Base-by-base conservation (phyloP, 257 asterid genomes). In the Thymus quinquecostatus region DNA sequence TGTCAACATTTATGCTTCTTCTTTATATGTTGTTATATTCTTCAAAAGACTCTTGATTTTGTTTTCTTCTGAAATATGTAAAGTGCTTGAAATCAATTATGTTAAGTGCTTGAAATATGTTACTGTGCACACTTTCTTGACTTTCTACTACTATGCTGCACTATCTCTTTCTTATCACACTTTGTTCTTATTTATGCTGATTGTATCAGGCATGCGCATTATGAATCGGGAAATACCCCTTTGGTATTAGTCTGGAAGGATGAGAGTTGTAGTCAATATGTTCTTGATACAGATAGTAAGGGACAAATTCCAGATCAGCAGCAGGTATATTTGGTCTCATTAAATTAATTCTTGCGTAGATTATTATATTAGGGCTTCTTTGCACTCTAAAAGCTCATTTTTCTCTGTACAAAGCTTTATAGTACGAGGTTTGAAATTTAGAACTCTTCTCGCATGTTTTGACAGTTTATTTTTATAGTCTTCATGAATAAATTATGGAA, bases 241-340 rank as follows among this genome's bases (percentile, higher is more conserved):
- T 73, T 92, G 73, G 86, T 86, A 65, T 83, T 95, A 74, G 92
- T 95, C 50, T 95, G 99, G 99, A 95, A 95, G 84, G 98, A 95
- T 77, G 92, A 81, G 67, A 85, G 73, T 56, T 95, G 98, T 79
- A 89, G 98, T 69, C 92, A 87, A 66, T 92, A 88, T 71, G 94
- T 92, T 78, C 78, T 92, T 81, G 99, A 92, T 66, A 95, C 98
- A 2, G 99, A 95, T 80, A 77, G 88, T 79, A 88, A 72, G 51
- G 98, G 99, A 64, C 83, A 89, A 78, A 77, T 92, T 69, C 97
- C 95, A 58, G 80, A 79, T 80, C 96, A 89, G 74, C 98, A 92
- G 60, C 97, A 86, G 92, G 99, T 95, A 73, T 65, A 57, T 70
- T 12, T 13, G 40, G 73, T 50, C 68, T 56, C 62, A 47, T 50